These are phyloP conservation scores for Suillus decipiens DNA, from an alignment of 768 basidiomycete genomes.

Conservation along the genomic window DNA sequence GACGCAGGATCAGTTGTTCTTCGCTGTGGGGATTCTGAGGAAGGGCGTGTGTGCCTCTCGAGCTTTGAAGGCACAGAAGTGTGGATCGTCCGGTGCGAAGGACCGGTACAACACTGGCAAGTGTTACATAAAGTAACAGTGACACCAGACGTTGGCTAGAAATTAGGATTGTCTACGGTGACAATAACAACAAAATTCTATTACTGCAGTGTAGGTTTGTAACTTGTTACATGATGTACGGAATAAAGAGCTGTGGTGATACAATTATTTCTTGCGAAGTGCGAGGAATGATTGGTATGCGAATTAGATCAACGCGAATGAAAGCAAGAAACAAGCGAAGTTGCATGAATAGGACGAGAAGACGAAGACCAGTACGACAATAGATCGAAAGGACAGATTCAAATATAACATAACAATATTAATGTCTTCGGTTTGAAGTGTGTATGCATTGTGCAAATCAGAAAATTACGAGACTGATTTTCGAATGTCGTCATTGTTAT, in stretches of 20 bases:
- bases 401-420: conserved; percentile 1
- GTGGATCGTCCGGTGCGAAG: conserved; percentile 62
- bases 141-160: neutral
- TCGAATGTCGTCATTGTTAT: conserved; percentile 10
- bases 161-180: neutral
- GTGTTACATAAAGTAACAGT: conserved; percentile 42
- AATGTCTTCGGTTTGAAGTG: neutral
- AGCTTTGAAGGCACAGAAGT: conserved; percentile 51
- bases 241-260: neutral
- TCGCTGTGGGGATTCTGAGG: conserved; percentile 24
- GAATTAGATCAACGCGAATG: conserved; percentile 17
- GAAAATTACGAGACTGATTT: conserved; percentile 11
- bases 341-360: neutral
- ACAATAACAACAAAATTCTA: neutral
- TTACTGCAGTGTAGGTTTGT: neutral
- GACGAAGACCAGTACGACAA: conserved; percentile 2
- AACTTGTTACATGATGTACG: conserved; percentile 4
- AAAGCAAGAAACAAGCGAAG: conserved; percentile 5
- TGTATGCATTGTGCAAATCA: neutral
- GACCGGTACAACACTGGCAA: conserved; percentile 60
- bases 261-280: neutral
- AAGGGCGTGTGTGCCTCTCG: conserved; percentile 30
- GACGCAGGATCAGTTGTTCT: conserved; percentile 26
- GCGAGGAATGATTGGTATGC: conserved; percentile 12
- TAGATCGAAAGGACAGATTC: neutral